phyloP scores from a whole-genome alignment of 306 rosid genomes.

The Parietaria judaica region DNA sequence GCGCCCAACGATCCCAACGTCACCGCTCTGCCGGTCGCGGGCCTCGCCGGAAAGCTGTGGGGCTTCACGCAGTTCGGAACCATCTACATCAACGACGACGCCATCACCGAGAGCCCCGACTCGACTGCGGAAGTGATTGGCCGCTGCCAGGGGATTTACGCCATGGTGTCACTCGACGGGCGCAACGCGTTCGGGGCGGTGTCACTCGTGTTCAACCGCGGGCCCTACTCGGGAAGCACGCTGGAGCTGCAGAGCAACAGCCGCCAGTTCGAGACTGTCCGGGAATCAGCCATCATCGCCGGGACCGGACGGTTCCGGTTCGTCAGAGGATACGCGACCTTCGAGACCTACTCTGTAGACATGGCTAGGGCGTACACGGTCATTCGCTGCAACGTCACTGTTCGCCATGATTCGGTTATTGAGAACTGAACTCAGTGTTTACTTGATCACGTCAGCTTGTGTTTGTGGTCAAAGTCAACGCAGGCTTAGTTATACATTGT shows the following conservation, averaged over 20 bases:
- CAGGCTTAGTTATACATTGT: too few species aligned
- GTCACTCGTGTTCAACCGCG: slow-evolving; percentile 24
- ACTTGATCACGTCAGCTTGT: too few species aligned
- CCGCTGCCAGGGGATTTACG: slow-evolving; percentile 16
- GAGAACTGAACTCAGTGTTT: too few species aligned
- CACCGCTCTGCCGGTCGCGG: slow-evolving; percentile 11
- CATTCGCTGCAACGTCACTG: slow-evolving; percentile 14
- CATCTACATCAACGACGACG: slow-evolving; percentile 10
- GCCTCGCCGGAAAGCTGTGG: slow-evolving; percentile 13
- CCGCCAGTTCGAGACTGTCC: slow-evolving; percentile 4
- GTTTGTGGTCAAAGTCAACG: too few species aligned
- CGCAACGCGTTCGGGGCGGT: not conserved
- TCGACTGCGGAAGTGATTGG: slow-evolving; percentile 8
- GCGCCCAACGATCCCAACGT: slow-evolving; percentile 7
- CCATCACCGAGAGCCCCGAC: slow-evolving; percentile 12
- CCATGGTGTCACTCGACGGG: slow-evolving; percentile 16
- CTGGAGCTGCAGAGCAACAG: slow-evolving; percentile 22
- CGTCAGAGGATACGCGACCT: slow-evolving; percentile 16
- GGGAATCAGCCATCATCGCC: slow-evolving; percentile 19
- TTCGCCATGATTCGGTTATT: slow-evolving; percentile 9
- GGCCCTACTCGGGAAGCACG: slow-evolving; percentile 22
- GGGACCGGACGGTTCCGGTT: slow-evolving; percentile 24
- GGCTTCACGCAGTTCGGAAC: slow-evolving; percentile 21
- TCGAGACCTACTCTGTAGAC: slow-evolving; percentile 11
- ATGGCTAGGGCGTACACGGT: slow-evolving; percentile 2